Base-by-base conservation (phyloP, 2,329 filamentous ascomycete genomes). In the Aspergillus quadrilineatus region DNA sequence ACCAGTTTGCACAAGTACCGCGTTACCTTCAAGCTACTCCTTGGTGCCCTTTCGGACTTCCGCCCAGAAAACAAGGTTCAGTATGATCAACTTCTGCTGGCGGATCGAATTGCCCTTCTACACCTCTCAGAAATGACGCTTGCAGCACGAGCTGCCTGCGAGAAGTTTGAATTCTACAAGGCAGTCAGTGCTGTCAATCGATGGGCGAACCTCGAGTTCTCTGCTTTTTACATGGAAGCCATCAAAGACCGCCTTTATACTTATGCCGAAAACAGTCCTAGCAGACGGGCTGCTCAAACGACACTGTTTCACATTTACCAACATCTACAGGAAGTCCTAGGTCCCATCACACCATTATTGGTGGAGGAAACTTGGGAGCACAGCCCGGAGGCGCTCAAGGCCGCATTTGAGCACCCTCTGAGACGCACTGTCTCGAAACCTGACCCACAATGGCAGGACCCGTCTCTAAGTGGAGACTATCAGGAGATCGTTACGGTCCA, bases 221-320 rank as follows among this genome's bases (percentile, higher is more conserved):
- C 92, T 0, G 88, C 93, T 0, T 96, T 97, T 73, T 99, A 97
- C 72, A 85, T 99, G 56, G 94, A 99, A 73, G 86, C 89, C 0
- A 81, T 92, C 65, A 99, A 99, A 74, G 94, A 99, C 67, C 82
- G 90, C 3, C 79, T 97, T 1, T 99, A 99, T 77, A 94, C 92
- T 45, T 90, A 89, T 30, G 84, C 87, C 58, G 83, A 84, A 12
- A 80, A 83, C 12, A 88, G 89, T 46, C 79, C 83, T 4, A 75
- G 89, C 47, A 79, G 85, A 51, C 68, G 77, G 28, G 77, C 79
- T 22, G 81, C 83, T 1, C 85, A 88, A 63, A 80, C 76, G 4
- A 80, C 83, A 1, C 73, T 87, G 6, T 79, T 78, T 46, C 70
- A 81, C 29, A 84, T 97, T 53, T 86, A 93, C 59, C 76, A 84